phyloP scores from a whole-genome alignment of 371 early-diverging fungal species.

The Mucor circinelloides region DNA sequence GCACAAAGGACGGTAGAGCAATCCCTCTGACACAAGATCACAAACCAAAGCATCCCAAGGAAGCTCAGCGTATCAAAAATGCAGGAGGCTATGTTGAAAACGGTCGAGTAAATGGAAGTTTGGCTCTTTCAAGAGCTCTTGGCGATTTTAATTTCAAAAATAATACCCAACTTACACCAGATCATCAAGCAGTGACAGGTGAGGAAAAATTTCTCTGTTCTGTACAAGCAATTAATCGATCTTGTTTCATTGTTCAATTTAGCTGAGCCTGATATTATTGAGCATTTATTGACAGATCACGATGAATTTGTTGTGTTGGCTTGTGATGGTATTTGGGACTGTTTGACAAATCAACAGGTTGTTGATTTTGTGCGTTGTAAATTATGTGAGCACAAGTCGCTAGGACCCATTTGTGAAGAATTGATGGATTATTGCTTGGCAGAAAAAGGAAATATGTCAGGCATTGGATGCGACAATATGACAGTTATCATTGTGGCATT shows the following conservation, averaged over 20 bases:
- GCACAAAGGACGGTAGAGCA: constrained; percentile 67
- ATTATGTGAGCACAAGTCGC: constrained; percentile 51
- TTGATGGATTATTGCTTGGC: constrained; percentile 90
- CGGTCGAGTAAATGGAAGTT: constrained; percentile 94
- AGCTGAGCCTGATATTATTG: constrained; percentile 81
- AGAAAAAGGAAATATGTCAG: constrained; percentile 72
- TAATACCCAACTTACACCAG: constrained; percentile 68
- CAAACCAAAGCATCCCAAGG: constrained; percentile 81
- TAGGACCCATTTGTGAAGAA: constrained; percentile 73
- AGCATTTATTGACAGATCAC: constrained; percentile 59
- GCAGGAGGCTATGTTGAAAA: constrained; percentile 95
- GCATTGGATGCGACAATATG: constrained; percentile 97
- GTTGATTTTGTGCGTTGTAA: constrained; percentile 73
- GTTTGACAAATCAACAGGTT: constrained; percentile 84
- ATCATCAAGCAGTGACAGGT: constrained; percentile 89
- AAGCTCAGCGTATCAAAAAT: constrained; percentile 73
- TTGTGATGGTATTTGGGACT: constrained; percentile 98
- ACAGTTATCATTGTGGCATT: constrained; percentile 88
- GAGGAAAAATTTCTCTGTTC: constrained; percentile 1
- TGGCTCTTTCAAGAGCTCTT: constrained; percentile 91
- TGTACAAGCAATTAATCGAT: not conserved
- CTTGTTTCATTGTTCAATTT: not conserved
- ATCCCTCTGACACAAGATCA: constrained; percentile 84
- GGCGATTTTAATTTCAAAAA: constrained; percentile 96
- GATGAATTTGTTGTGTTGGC: constrained; percentile 93